Evolutionary conservation across 2,329 filamentous ascomycete species (phyloP).

Genomic region (Verruconis gallopava): DNA sequence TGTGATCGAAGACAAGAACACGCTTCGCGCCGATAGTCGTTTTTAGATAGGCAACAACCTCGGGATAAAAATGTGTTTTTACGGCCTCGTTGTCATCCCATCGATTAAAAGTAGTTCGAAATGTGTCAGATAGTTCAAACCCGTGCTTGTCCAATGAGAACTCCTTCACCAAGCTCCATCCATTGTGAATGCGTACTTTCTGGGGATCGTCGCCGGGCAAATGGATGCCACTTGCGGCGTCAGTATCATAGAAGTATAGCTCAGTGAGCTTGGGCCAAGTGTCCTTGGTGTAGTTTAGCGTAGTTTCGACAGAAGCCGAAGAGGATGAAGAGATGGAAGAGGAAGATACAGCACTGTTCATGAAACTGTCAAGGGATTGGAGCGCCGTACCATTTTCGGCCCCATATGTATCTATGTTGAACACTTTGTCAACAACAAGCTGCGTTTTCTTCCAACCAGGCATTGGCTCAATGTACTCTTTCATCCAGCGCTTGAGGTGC

Average conservation of each 20-base stretch:
- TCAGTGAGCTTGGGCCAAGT: constrained; percentile 26
- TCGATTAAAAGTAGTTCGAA: constrained; percentile 24
- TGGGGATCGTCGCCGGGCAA: constrained; percentile 27
- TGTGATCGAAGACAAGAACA: constrained; percentile 39
- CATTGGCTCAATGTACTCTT: constrained; percentile 23
- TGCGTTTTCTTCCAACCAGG: constrained; percentile 29
- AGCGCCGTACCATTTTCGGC: constrained; percentile 8
- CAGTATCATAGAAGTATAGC: constrained; percentile 30
- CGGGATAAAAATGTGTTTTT: constrained; percentile 30
- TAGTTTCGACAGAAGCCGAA: constrained; percentile 18
- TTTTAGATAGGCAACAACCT: constrained; percentile 35
- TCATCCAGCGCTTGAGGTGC: constrained; percentile 27
- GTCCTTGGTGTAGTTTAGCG: constrained; percentile 35
- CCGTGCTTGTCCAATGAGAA: constrained; percentile 35
- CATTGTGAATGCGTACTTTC: constrained; percentile 28
- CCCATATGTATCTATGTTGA: constrained; percentile 16
- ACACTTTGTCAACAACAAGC: constrained; percentile 25
- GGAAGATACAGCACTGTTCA: background rate
- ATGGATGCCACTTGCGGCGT: constrained; percentile 27
- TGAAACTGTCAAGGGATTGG: background rate
- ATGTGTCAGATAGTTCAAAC: constrained; percentile 32
- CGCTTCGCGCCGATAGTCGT: constrained; percentile 30
- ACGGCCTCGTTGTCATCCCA: constrained; percentile 33
- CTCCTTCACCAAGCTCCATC: constrained; percentile 28
- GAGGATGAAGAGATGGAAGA: background rate